Base-by-base conservation (phyloP, 176 grass and related monocot species). In the Rhipidocladum racemiflorum region DNA sequence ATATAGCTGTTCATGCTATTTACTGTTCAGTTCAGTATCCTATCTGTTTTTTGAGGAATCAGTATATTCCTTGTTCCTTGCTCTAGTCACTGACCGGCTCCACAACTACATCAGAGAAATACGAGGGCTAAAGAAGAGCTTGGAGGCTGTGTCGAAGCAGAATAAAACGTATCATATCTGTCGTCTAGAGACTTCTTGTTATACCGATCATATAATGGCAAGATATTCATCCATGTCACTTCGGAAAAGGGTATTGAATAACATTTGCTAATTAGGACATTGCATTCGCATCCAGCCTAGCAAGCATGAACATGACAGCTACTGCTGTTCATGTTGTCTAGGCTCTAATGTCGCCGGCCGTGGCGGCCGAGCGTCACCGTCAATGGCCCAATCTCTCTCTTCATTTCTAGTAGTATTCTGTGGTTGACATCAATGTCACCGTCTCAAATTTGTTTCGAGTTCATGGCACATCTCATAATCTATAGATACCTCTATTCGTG, bases 71-170 rank as follows among this genome's bases (percentile, higher is more conserved):
- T 77, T 97, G 45, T 97, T 97, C 71, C 94, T 94, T 67, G 89
- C 82, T 68, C 66, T 94, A 53, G 81, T 97, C 38, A 94, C 91
- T 65, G 94, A 97, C 61, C 87, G 89, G 1, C 85, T 91, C 18
- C 94, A 97, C 82, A 86, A 86, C 79, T 91, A 97, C 80, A 88
- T 91, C 53, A 97, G 85, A 94, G 89, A 97, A 74, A 84, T 84
- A 38, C 75, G 91, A 57, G 88, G 82, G 18, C 55, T 91, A 13
- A 89, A 81, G 78, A 97, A 91, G 86, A 91, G 66, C 72, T 57
- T 97, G 51, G 94, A 97, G 21, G 87, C 69, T 32, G 82, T 85
- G 20, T 86, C 79, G 3, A 97, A 91, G 75, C 87, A 90, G 55
- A 92, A 92, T 12, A 85, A 87, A 48, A 21, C 18, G 13, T 51